A percentile compares a stretch with the other conserved stretches of the same genome.
phyloP scores from a whole-genome alignment of 306 rosid genomes.

The Quercus suber region DNA sequence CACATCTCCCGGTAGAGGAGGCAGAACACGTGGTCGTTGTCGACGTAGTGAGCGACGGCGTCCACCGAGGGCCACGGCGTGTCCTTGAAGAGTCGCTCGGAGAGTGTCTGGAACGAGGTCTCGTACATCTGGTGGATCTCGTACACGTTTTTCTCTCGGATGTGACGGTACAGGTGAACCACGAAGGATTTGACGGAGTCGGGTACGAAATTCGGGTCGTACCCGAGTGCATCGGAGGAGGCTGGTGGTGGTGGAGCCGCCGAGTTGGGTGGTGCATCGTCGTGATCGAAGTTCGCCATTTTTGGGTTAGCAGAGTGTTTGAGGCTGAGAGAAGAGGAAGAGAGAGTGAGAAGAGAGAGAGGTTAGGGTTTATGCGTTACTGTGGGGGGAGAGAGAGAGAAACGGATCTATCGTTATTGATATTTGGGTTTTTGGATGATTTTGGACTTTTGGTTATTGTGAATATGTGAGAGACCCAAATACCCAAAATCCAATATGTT shows the following conservation, averaged over 20 bases:
- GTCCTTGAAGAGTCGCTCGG: slow-evolving; percentile 90
- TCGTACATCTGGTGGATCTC: slow-evolving; percentile 97
- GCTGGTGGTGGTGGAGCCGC: slow-evolving; percentile 29
- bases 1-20: slow-evolving; percentile 96
- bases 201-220: slow-evolving; percentile 89
- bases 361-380: slow-evolving; percentile 25
- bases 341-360: background rate
- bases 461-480: too few species aligned
- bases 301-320: background rate
- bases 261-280: slow-evolving; percentile 41
- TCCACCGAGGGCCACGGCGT: slow-evolving; percentile 97
- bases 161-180: slow-evolving; percentile 87
- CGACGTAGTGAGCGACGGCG: slow-evolving; percentile 77
- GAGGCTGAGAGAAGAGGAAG: background rate
- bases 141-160: slow-evolving; percentile 94
- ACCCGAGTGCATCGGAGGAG: slow-evolving; percentile 44
- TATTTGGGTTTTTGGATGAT: too few species aligned
- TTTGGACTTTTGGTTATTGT: too few species aligned
- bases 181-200: slow-evolving; percentile 85
- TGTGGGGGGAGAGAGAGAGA: too few species aligned
- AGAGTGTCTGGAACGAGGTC: slow-evolving; percentile 74
- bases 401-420: too few species aligned
- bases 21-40: slow-evolving; percentile 94
- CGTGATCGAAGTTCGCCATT: slow-evolving; percentile 67
- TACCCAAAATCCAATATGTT: too few species aligned